Evolutionary conservation across 805 yeast genomes (phyloP), one percentile per base, ranked within the genome.

Genomic region (Cyberlindnera mrakii): DNA sequence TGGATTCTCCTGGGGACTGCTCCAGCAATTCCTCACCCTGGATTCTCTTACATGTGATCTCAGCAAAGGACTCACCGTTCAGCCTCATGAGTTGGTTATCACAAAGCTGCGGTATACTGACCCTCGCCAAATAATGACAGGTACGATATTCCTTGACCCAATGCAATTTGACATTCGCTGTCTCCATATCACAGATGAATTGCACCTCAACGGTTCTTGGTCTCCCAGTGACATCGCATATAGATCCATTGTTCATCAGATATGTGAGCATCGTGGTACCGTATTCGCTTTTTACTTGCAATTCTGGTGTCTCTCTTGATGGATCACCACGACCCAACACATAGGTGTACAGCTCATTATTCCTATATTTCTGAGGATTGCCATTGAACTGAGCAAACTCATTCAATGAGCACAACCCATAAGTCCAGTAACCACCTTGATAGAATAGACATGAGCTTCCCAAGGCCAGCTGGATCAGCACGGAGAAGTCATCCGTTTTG

Each of bases 171-270:
- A 48, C 17, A 2, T 10, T n/a, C 3, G n/a, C 10, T 11, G 33
- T 14, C 4, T 36, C 35, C 13, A 55, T 46, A 39, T 54, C 51
- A 38, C 62, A 58, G 7, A 46, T 37, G 35, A 48, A 58, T 33
- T 52, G 55, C 2, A 58, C 19, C 27, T 58, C 55, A 4, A 48
- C 42, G 3, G 40, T 41, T 43, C 62, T 45, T 11, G 53, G 50
- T 27, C 42, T 41, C 3, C 55, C 52, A 0, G 57, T 57, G 34
- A 57, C 38, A 39, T 58, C 61, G 47, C 62, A 58, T 7, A 51
- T 39, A 2, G 54, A 41, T 2, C 62, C 62, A 30, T 47, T 42
- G 2, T 30, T 37, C 35, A 54, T 32, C 0, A 32, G 32, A 10
- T 39, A 43, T 2, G 40, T 15, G 3, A 54, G 34, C 13, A 37